Base-by-base conservation (phyloP, 768 basidiomycete genomes). In the Serpula lacrymans region DNA sequence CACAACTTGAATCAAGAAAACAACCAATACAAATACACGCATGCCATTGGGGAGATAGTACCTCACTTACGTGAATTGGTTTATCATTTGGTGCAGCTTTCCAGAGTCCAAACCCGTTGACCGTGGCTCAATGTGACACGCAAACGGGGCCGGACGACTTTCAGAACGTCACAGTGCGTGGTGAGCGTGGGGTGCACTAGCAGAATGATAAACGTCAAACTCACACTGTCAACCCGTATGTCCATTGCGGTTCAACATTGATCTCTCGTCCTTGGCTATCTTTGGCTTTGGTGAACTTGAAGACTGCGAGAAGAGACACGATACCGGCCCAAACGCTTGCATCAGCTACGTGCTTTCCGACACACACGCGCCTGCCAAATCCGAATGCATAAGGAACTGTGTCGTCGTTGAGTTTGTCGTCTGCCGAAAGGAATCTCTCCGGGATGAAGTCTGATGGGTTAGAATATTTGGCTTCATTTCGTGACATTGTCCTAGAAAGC, bases 241-340 rank as follows among this genome's bases (percentile, higher is more conserved):
- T 59, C 52, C 63, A 69, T 1, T 57, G 48, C 8, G 61, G 50
- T 12, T 54, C 48, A n/a, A n/a, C n/a, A n/a, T n/a, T n/a, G 1
- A 68, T 68, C 24, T 60, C 61, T 11, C 68, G 54, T 43, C 67
- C 63, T 13, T 54, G 41, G 3, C 69, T 67, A 16, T 42, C 47
- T 29, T 64, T 62, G 3, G 62, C 57, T 43, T 67, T 69, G 3
- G 49, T 47, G 21, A 75, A 64, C 14, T 62, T 41, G 38, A 73
- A 67, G 5, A 57, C 48, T 3, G 69, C 53, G 16, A 70, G 53
- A 22, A 68, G 55, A 25, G 56, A 63, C 6, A 61, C 44, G 7
- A 70, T 58, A 36, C 55, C 59, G 16, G 68, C 41, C 47, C 68
- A 70, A 26, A 68, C 25, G 0, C 62, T 59, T 34, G 55, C 47